phyloP scores from a whole-genome alignment of 345 rosid genomes.

The Citrus inodora region DNA sequence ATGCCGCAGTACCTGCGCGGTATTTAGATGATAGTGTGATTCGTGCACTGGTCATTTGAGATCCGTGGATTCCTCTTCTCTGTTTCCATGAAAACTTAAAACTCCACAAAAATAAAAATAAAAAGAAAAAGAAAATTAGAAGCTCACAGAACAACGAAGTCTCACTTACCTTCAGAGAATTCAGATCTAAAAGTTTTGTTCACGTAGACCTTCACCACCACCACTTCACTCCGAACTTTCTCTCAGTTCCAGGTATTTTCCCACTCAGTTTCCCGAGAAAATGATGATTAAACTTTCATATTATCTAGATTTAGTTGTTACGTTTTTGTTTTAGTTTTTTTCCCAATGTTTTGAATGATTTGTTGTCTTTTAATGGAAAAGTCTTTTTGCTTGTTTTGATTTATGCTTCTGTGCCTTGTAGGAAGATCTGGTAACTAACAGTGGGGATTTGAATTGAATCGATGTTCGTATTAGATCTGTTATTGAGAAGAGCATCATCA shows the following conservation, averaged over 20 bases:
- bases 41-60: slow-evolving; percentile 20
- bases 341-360: neutral
- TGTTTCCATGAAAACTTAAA: slow-evolving; percentile 13
- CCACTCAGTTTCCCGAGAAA: neutral
- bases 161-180: slow-evolving; percentile 9
- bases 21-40: slow-evolving; percentile 17
- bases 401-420: neutral
- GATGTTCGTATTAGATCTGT: slow-evolving; percentile 33
- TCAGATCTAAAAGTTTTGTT: slow-evolving; percentile 6
- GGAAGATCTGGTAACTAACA: slow-evolving; percentile 6
- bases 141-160: neutral
- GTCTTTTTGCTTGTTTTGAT: neutral
- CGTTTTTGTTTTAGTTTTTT: neutral
- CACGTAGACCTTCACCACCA: neutral
- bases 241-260: slow-evolving; percentile 19
- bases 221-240: slow-evolving; percentile 8
- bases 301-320: neutral
- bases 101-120: neutral
- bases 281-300: neutral
- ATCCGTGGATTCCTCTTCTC: slow-evolving; percentile 36
- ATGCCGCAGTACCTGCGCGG: neutral
- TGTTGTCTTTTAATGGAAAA: neutral
- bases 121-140: neutral
- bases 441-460: slow-evolving; percentile 13
- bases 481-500: slow-evolving; percentile 29